A percentile compares a stretch with the other conserved stretches of the same genome.
phyloP scores from a whole-genome alignment of 306 rosid genomes.

The Acmispon strigosus region DNA sequence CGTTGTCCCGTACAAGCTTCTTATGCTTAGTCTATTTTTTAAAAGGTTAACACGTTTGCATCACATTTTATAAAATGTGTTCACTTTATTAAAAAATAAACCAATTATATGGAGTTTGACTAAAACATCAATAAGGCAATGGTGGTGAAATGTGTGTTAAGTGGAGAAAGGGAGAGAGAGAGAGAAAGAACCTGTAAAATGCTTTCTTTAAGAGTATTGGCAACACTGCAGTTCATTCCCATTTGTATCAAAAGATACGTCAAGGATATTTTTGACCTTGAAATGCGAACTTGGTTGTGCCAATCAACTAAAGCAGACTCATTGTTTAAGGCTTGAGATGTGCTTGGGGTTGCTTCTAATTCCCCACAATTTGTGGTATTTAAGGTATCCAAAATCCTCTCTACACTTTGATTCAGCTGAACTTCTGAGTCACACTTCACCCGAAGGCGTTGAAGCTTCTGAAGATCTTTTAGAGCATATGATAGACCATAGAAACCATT shows the following conservation, averaged over 20 bases:
- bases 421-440: background rate
- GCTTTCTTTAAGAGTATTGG: background rate
- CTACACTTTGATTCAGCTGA: background rate
- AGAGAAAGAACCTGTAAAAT: background rate
- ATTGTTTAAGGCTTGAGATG: background rate
- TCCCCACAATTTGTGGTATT: background rate
- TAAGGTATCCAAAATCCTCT: background rate
- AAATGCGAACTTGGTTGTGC: too few relatives aligned
- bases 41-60: too few relatives aligned
- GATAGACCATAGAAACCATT: background rate
- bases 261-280: background rate
- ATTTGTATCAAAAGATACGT: background rate
- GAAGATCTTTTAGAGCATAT: background rate
- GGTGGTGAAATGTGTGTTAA: too few relatives aligned
- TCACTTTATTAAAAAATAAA: too few relatives aligned
- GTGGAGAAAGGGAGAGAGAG: too few relatives aligned
- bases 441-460: background rate
- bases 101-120: too few relatives aligned
- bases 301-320: too few relatives aligned
- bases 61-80: too few relatives aligned
- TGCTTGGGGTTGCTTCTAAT: background rate
- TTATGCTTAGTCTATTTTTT: too few relatives aligned
- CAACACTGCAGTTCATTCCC: background rate
- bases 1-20: too few relatives aligned
- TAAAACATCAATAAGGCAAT: too few relatives aligned